Base-by-base conservation (phyloP, 352 stramenopile species). In the Phytophthora brassicae region DNA sequence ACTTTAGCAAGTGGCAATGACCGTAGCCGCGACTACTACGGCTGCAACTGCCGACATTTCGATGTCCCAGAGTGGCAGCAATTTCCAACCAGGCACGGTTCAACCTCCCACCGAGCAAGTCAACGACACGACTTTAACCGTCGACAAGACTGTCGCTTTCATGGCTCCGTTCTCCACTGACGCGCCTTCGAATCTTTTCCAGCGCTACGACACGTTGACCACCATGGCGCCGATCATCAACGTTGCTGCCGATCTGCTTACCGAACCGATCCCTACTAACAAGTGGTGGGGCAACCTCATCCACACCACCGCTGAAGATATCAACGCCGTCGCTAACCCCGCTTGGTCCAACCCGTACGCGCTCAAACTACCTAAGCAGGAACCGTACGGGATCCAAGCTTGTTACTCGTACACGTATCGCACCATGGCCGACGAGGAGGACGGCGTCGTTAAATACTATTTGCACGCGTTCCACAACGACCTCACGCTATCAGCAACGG, bases 201-300 rank as follows among this genome's bases (percentile, higher is more conserved):
- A 81, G 53, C 77, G 75, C 42, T 65, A 68, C 38, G 77, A 84
- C 13, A 75, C 66, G 4, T 64, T 90, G 31, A 67, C 62, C n/a
- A 75, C 54, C 31, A 45, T 90, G 26, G 79, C 81, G 6, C 81
- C 81, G n/a, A 79, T 88, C 66, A 70, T 88, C 54, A 88, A 89
- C 54, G 69, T 88, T 44, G 79, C 75, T 20, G 35, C 61, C 22
- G 74, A 86, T 2, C 55, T 87, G 44, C 60, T 90, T 44, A 64
- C 61, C 2, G 8, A 68, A 33, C 61, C 84, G 4, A 70, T 94
- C n/a, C 84, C 84, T 49, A 94, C 82, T 14, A 94, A 94, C 75
- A 85, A 89, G 51, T 94, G 84, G 84, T 94, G 84, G 84, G 82
- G 78, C 9, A 94, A 92, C 65, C 68, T 90, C 45, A 88, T 94